Evolutionary conservation across 208 protist genomes (phyloP), one percentile per base, ranked within the genome.

Genomic region (Leishmania mexicana): DNA sequence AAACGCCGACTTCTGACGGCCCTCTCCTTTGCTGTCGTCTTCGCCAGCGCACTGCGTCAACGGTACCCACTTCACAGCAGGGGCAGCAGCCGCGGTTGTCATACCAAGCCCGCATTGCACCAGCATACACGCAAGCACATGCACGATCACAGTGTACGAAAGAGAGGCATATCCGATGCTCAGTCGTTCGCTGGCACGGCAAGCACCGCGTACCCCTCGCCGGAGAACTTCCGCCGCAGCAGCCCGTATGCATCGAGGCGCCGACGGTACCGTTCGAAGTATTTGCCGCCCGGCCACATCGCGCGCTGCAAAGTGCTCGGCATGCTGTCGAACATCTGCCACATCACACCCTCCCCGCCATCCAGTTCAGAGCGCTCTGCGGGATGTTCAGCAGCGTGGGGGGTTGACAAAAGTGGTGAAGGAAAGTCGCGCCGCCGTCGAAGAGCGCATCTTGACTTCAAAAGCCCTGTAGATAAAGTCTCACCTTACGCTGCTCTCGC

Each of bases 391-490:
- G 87, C 21, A 93, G 78, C 81, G 92, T 92, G 8, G 87, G 31
- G 45, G 89, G 57, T 92, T 88, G 10, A 93, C 76, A 17, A 86
- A 87, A 68, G 93, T 83, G 62, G 91, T 80, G 77, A 94, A 92
- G 31, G 88, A 93, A 35, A 93, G 58, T 17, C 78, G 74, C 47
- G 84, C 89, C 51, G 81, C 51, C 11, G 76, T 78, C n/a, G 88
- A 87, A 28, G 76, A 67, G 38, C 80, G 31, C 51, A 91, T 82
- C 74, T 93, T 85, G 42, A 93, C 80, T 40, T 89, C 76, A 76
- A 96, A 92, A 31, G 88, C 90, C 76, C 87, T 86, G 80, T 87
- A 87, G 57, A 83, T 78, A 68, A 93, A 79, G 53, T 88, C 76
- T 47, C 87, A 85, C 68, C 88, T 81, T 21, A 90, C 86, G 54